phyloP scores from a whole-genome alignment of 2,329 filamentous ascomycete genomes.

The Colletotrichum neosansevieriae region DNA sequence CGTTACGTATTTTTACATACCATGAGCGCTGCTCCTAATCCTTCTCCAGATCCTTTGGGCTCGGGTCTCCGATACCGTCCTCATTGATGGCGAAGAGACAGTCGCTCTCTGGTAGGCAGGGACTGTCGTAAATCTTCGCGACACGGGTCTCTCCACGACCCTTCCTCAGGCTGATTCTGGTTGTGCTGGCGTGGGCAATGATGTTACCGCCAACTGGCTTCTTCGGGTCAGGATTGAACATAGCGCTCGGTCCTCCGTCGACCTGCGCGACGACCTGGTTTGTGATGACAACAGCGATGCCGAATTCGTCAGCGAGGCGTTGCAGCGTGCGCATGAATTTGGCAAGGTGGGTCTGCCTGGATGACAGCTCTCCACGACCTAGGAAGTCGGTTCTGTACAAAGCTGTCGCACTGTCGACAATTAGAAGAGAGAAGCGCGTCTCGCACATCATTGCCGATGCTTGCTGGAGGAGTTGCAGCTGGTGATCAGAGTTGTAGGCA shows the following conservation, averaged over 20 bases:
- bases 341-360: conserved; percentile 87
- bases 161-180: conserved; percentile 93
- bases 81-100: conserved; percentile 97
- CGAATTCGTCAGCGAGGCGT: conserved; percentile 84
- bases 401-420: conserved; percentile 96
- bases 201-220: conserved; percentile 99
- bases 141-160: conserved; percentile 94
- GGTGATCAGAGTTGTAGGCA: conserved; percentile 98
- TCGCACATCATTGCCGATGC: conserved; percentile 99
- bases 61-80: conserved; percentile 95
- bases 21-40: conserved; percentile 57
- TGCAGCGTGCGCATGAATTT: conserved; percentile 91
- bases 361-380: conserved; percentile 96
- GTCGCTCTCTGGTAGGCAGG: conserved; percentile 95
- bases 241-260: conserved; percentile 92
- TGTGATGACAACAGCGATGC: conserved; percentile 97
- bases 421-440: conserved; percentile 93
- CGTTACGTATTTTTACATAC: neutral
- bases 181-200: conserved; percentile 97
- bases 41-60: conserved; percentile 95
- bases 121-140: conserved; percentile 99
- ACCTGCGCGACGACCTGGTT: conserved; percentile 99
- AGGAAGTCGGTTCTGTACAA: conserved; percentile 97
- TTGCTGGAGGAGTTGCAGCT: conserved; percentile 93
- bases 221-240: conserved; percentile 99